These are phyloP conservation scores for Plenodomus tracheiphilus DNA, from an alignment of 2,329 filamentous ascomycete genomes.

Conservation along the genomic window DNA sequence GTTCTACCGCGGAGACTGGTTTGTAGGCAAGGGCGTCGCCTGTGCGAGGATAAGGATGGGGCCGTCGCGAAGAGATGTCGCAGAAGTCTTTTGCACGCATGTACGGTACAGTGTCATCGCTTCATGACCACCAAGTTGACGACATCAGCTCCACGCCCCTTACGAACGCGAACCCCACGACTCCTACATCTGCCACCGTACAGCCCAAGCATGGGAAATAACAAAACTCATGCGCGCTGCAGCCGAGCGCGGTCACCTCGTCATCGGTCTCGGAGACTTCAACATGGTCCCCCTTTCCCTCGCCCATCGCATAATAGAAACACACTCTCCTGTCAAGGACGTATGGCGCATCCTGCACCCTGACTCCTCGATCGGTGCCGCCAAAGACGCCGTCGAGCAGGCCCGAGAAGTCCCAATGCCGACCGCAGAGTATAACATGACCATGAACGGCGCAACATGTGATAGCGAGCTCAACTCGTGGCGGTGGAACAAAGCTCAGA, in stretches of 20 bases:
- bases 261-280: conserved; percentile 88
- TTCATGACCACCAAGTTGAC: conserved; percentile 43
- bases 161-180: conserved; percentile 81
- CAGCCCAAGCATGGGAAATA: conserved; percentile 93
- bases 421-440: conserved; percentile 75
- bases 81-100: conserved; percentile 94
- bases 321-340: conserved; percentile 76
- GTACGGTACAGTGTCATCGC: conserved; percentile 43
- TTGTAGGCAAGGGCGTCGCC: conserved; percentile 91
- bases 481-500: conserved; percentile 78
- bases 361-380: conserved; percentile 76
- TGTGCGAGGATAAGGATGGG: conserved; percentile 78
- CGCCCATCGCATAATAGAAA: conserved; percentile 79
- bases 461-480: conserved; percentile 89
- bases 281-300: conserved; percentile 92
- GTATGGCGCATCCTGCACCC: conserved; percentile 85
- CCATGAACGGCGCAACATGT: conserved; percentile 83
- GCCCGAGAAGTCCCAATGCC: conserved; percentile 69
- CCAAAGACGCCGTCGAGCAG: conserved; percentile 68
- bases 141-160: conserved; percentile 70
- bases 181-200: conserved; percentile 87
- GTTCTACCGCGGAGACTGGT: conserved; percentile 95
- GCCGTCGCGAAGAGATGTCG: conserved; percentile 63
- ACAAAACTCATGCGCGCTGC: conserved; percentile 85
- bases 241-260: conserved; percentile 77